Conservation (phyloP, 2,329 filamentous ascomycete genomes). For the Ceratocystis cacaofunesta region DNA sequence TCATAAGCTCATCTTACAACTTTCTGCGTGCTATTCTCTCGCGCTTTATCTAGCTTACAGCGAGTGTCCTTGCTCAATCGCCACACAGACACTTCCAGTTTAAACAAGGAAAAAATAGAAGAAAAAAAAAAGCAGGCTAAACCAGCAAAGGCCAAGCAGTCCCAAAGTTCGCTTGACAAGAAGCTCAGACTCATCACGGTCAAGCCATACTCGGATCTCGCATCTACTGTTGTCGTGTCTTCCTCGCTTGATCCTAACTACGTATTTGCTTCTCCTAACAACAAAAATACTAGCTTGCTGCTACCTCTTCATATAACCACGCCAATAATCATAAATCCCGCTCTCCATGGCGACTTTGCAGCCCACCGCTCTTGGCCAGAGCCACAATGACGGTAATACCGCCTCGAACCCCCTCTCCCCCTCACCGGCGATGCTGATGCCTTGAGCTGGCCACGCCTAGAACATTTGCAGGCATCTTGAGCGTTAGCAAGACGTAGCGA, state of each 20-base stretch:
- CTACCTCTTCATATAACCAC: not conserved
- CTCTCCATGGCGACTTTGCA: not conserved
- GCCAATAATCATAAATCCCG: not conserved
- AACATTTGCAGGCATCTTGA: not conserved
- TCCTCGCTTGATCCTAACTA: too few species aligned
- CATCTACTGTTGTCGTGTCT: not conserved
- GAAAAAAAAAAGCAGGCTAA: not conserved
- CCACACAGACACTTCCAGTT: not conserved
- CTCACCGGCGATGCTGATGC: not conserved
- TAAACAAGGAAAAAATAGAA: not conserved
- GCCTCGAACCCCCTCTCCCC: not conserved
- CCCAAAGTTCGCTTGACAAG: not conserved
- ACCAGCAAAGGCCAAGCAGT: not conserved
- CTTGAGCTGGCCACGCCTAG: not conserved
- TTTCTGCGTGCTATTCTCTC: not conserved
- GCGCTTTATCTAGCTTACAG: not conserved
- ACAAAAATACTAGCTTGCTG: not conserved
- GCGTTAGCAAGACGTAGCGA: too few species aligned
- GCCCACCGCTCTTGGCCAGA: not conserved
- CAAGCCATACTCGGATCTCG: not conserved
- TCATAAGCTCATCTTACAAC: not conserved
- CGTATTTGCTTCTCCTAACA: not conserved
- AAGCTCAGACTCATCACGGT: not conserved
- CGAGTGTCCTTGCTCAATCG: not conserved
- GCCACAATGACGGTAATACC: slow-evolving; percentile 1